Percentiles rank a stretch among this genome's conserved stretches.
Evolutionary conservation across 148 eudicot genomes (phyloP).

Genomic region (Chenopodium berlandieri): DNA sequence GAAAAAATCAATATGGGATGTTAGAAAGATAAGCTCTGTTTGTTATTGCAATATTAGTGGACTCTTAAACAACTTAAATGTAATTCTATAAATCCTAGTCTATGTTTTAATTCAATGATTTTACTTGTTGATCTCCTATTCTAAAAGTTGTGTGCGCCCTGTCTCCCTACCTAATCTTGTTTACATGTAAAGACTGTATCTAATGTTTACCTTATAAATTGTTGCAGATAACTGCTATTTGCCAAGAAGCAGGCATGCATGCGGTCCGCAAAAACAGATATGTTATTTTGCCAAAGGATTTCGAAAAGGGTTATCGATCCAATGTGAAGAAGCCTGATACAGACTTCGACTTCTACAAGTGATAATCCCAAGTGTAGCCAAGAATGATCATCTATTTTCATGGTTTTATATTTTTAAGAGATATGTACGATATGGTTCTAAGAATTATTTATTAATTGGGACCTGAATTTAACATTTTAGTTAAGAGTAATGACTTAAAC

Average conservation of each 20-base stretch:
- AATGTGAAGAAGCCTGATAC: conserved; percentile 95
- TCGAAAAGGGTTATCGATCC: conserved; percentile 84
- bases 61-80: too few species aligned
- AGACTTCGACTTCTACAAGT: conserved; percentile 91
- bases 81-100: too few species aligned
- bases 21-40: neutral
- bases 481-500: neutral
- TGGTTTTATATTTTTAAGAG: conserved; percentile 7
- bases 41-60: too few species aligned
- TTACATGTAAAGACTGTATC: neutral
- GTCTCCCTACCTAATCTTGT: neutral
- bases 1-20: neutral
- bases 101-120: too few species aligned
- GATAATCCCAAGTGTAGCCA: conserved; percentile 19
- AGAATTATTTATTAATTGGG: neutral
- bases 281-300: conserved; percentile 86
- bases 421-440: neutral
- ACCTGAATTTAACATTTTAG: neutral
- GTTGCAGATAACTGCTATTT: conserved; percentile 69
- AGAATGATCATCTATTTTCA: neutral
- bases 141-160: too few species aligned
- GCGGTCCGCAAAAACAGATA: conserved; percentile 83
- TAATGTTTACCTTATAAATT: neutral
- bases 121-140: too few species aligned
- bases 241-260: conserved; percentile 84